A percentile compares a stretch with the other conserved stretches of the same genome.
Conservation (phyloP, 2,329 filamentous ascomycete genomes). For the Microsporum ferrugineum region DNA sequence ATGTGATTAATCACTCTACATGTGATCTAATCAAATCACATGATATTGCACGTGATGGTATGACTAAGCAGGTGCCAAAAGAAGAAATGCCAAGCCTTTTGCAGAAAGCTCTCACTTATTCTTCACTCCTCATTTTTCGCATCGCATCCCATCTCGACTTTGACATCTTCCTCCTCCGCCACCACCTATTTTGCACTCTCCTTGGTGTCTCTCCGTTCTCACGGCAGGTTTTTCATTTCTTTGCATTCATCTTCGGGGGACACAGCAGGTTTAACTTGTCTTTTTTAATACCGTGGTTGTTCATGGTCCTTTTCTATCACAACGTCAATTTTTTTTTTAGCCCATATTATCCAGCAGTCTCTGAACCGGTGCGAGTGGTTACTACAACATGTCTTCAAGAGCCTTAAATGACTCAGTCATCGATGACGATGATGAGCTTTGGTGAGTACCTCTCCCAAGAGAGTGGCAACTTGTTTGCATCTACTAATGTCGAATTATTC, state of each 20-base stretch:
- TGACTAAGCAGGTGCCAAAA: constrained; percentile 16
- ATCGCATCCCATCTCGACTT: background rate
- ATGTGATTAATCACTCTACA: background rate
- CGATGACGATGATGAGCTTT: constrained; percentile 40
- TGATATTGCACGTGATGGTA: background rate
- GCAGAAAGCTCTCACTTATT: constrained; percentile 13
- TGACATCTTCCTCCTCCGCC: constrained; percentile 1
- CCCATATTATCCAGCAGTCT: background rate
- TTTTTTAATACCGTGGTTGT: constrained; percentile 6
- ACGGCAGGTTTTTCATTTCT: constrained; percentile 5
- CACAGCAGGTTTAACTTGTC: background rate
- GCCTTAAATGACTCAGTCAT: constrained; percentile 39
- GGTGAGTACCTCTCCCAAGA: constrained; percentile 24
- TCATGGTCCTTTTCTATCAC: background rate
- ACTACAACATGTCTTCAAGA: constrained; percentile 33
- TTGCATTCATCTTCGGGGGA: constrained; percentile 3
- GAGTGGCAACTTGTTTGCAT: background rate
- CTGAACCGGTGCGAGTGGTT: background rate
- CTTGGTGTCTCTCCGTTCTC: constrained; percentile 17
- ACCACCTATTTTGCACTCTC: constrained; percentile 14
- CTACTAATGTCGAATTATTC: constrained; percentile 14
- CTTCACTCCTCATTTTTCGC: constrained; percentile 13
- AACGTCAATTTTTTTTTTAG: background rate
- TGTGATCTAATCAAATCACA: background rate
- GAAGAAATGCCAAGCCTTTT: constrained; percentile 5